Evolutionary conservation across 1,139 yeast species (phyloP).

Genomic region (Candida dubliniensis): DNA sequence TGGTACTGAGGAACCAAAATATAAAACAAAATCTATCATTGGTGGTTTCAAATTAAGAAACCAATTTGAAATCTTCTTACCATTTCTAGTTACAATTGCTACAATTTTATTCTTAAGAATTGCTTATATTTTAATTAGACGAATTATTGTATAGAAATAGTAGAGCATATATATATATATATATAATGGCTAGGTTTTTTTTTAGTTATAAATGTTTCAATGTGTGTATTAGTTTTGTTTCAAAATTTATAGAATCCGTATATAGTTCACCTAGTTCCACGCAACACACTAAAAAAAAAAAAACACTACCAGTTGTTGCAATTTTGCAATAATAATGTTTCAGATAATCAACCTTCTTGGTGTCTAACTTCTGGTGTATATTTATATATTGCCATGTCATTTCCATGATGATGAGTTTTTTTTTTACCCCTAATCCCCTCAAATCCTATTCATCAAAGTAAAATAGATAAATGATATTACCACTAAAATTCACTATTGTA

Average conservation of each 20-base stretch:
- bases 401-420: not conserved
- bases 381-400: not conserved
- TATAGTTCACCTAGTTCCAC: no score
- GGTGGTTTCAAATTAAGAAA: constrained; percentile 31
- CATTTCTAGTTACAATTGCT: constrained; percentile 20
- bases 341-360: no score
- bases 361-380: no score
- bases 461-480: constrained; percentile 6
- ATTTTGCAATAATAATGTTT: not conserved
- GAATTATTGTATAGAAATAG: constrained; percentile 6
- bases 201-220: no score
- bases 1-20: constrained; percentile 20
- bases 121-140: constrained; percentile 10
- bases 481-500: constrained; percentile 11
- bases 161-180: not conserved
- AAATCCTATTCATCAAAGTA: not conserved
- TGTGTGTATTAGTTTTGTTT: not conserved
- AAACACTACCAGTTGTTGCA: not conserved
- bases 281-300: not conserved
- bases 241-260: not conserved
- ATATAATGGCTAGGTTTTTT: no score
- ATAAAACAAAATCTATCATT: constrained; percentile 22
- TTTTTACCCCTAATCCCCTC: not conserved
- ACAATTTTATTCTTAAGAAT: constrained; percentile 17
- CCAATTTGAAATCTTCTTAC: constrained; percentile 21